These are phyloP conservation scores for Peribolospora baueri DNA, from an alignment of 768 basidiomycete genomes.

Conservation along the genomic window DNA sequence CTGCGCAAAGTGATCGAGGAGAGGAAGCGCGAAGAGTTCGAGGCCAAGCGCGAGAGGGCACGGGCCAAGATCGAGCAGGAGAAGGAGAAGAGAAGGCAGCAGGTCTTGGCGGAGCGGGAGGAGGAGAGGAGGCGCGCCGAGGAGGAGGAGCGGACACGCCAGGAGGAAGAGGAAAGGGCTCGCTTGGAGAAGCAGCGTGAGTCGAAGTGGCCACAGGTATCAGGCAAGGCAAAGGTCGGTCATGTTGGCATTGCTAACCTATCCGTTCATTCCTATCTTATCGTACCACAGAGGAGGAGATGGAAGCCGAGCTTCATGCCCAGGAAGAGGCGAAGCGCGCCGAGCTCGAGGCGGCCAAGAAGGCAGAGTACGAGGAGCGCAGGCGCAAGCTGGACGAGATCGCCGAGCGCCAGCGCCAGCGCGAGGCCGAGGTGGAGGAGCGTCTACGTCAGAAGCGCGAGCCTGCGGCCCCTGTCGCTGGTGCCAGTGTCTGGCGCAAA, in stretches of 20 bases:
- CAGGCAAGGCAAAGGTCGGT: too few relatives aligned
- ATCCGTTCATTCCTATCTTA: too few relatives aligned
- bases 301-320: slow-evolving; percentile 28
- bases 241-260: too few relatives aligned
- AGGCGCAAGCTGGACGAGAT: slow-evolving; percentile 14
- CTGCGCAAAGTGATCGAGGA: slow-evolving; percentile 32
- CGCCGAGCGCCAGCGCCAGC: slow-evolving; percentile 17
- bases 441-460: too few relatives aligned
- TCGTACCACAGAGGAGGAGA: slow-evolving; percentile 32
- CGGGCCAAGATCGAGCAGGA: slow-evolving; percentile 53
- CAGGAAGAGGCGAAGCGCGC: slow-evolving; percentile 31
- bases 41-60: slow-evolving; percentile 33
- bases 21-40: slow-evolving; percentile 41
- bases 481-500: neutral
- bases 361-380: slow-evolving; percentile 13
- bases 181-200: slow-evolving; percentile 8
- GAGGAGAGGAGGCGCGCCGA: slow-evolving; percentile 29
- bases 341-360: neutral
- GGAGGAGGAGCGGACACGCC: slow-evolving; percentile 21
- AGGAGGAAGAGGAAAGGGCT: slow-evolving; percentile 27
- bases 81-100: slow-evolving; percentile 43
- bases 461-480: neutral
- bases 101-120: slow-evolving; percentile 34
- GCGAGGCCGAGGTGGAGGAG: slow-evolving; percentile 21
- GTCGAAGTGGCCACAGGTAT: neutral